phyloP scores from a whole-genome alignment of 75 land plant species.

The Isoetes taiwanensis region DNA sequence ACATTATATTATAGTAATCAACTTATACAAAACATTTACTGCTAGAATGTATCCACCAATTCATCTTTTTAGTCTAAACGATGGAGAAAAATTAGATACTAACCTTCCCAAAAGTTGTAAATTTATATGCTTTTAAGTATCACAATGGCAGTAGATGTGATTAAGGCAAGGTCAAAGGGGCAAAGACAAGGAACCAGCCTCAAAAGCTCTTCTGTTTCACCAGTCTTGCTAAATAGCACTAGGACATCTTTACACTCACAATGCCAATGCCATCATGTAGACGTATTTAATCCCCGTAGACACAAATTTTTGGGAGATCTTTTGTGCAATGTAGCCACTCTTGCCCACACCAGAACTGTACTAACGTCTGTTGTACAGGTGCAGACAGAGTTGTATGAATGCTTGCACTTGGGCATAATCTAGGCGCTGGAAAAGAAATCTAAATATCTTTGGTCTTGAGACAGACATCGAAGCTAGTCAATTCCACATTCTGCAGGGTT shows the following conservation, averaged over 20 bases:
- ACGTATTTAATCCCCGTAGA: conserved; percentile 70
- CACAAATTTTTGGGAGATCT: conserved; percentile 82
- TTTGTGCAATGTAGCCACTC: conserved; percentile 91
- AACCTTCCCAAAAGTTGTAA: no score
- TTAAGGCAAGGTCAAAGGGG: conserved; percentile 91
- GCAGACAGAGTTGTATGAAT: conserved; percentile 41
- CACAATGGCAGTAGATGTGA: conserved; percentile 89
- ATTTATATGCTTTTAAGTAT: no score
- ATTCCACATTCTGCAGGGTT: no score
- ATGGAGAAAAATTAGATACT: no score
- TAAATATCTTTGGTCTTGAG: neutral
- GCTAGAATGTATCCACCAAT: no score
- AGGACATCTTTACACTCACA: conserved; percentile 39
- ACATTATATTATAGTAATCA: no score
- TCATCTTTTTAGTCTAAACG: no score
- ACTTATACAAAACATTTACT: no score
- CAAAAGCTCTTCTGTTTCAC: conserved; percentile 74
- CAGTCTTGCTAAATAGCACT: conserved; percentile 78
- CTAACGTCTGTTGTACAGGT: conserved; percentile 33
- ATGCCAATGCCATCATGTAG: conserved; percentile 93
- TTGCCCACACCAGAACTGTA: conserved; percentile 97
- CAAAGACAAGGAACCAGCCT: conserved; percentile 74
- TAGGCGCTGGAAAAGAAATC: neutral
- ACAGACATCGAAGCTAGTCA: no score
- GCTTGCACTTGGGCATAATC: conserved; percentile 24